Conservation (phyloP, 345 rosid genomes). For the Toxicodendron radicans region DNA sequence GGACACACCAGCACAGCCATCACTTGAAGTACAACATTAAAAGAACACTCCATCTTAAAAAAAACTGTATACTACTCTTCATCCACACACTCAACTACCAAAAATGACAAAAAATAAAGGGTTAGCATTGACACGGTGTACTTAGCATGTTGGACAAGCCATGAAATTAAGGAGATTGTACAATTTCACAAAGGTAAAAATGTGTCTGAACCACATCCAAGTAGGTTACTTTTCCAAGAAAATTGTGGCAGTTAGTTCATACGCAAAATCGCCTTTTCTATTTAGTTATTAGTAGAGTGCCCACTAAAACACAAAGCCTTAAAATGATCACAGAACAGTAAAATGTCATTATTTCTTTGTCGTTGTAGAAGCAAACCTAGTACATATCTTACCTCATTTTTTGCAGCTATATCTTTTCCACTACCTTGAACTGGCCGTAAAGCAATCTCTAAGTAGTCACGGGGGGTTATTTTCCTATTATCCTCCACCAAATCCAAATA, state of each 20-base stretch:
- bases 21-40: background rate
- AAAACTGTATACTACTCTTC: background rate
- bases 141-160: too few relatives aligned
- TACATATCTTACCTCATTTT: conserved; percentile 77
- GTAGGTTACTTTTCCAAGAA: too few relatives aligned
- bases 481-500: conserved; percentile 90
- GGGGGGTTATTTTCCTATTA: conserved; percentile 77
- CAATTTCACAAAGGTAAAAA: too few relatives aligned
- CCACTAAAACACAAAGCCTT: background rate
- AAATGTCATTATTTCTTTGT: background rate
- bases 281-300: background rate
- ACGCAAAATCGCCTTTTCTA: background rate
- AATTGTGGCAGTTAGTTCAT: background rate
- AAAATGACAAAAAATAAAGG: too few relatives aligned
- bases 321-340: background rate
- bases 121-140: too few relatives aligned
- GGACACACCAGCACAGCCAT: background rate
- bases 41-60: background rate
- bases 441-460: conserved; percentile 96
- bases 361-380: background rate
- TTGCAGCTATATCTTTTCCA: conserved; percentile 78
- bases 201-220: too few relatives aligned
- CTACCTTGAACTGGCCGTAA: conserved; percentile 78
- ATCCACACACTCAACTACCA: background rate
- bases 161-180: too few relatives aligned